phyloP scores from a whole-genome alignment of 164 flowering plant species.

The Nymphaea thermarum region DNA sequence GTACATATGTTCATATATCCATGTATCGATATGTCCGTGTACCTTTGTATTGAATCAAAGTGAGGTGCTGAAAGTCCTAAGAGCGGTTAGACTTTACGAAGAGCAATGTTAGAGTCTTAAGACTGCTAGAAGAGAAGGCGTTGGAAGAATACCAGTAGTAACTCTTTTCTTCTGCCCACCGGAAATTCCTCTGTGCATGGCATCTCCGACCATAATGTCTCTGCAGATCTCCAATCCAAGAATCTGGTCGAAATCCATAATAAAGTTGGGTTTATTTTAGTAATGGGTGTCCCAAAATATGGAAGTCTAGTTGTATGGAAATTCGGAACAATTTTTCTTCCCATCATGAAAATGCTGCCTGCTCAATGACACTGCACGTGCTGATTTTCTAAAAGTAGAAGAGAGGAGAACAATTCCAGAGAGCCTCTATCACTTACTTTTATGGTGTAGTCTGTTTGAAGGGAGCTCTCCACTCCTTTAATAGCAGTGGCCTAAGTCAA shows the following conservation, averaged over 20 bases:
- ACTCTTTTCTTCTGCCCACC: slow-evolving; percentile 94
- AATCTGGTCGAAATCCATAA: slow-evolving; percentile 1
- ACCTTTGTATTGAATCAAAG: no score
- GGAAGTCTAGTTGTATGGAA: no score
- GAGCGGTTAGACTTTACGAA: no score
- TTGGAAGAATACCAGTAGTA: slow-evolving; percentile 59
- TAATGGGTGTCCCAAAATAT: no score
- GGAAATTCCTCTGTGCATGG: slow-evolving; percentile 84
- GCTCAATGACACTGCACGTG: neutral
- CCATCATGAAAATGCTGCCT: no score
- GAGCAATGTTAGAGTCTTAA: no score
- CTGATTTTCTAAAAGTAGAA: neutral
- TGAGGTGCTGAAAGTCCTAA: no score
- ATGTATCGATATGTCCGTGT: no score
- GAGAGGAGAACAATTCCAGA: neutral
- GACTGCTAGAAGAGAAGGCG: no score
- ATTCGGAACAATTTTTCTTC: no score
- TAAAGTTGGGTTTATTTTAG: no score
- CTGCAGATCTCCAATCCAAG: slow-evolving; percentile 49
- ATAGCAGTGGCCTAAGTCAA: slow-evolving; percentile 63
- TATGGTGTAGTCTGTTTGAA: slow-evolving; percentile 85
- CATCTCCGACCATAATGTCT: slow-evolving; percentile 88
- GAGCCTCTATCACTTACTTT: slow-evolving; percentile 31
- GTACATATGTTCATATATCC: no score
- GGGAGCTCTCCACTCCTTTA: slow-evolving; percentile 78